A percentile compares a stretch with the other conserved stretches of the same genome.
These are phyloP conservation scores for Entomophthora muscae DNA, from an alignment of 371 early-diverging fungal species.

Conservation along the genomic window DNA sequence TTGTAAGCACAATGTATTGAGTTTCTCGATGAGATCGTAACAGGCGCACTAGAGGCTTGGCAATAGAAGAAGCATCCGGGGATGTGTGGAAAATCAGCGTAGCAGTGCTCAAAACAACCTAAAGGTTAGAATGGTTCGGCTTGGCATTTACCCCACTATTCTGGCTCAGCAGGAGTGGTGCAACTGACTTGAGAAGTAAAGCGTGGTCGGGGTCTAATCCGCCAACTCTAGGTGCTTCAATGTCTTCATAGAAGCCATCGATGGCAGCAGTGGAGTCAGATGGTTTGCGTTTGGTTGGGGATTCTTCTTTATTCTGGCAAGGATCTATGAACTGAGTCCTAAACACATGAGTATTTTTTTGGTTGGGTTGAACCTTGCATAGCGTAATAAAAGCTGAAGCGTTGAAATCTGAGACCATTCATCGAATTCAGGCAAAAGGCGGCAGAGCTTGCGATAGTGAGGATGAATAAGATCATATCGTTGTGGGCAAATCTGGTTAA, in stretches of 20 bases:
- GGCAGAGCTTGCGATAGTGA: constrained; percentile 75
- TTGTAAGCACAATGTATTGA: constrained; percentile 55
- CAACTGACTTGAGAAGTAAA: constrained; percentile 41
- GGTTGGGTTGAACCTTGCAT: constrained; percentile 44
- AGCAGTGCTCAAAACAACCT: constrained; percentile 66
- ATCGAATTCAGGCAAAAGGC: constrained; percentile 68
- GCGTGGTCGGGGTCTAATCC: constrained; percentile 57
- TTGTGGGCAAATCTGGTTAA: constrained; percentile 70
- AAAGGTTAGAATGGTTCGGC: not conserved
- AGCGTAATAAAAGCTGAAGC: constrained; percentile 54
- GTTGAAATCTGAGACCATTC: constrained; percentile 90
- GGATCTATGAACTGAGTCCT: constrained; percentile 44
- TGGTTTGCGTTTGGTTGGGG: constrained; percentile 3
- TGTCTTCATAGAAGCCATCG: not conserved
- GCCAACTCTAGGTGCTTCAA: not conserved
- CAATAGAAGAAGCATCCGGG: constrained; percentile 40
- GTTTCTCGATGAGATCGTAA: constrained; percentile 53
- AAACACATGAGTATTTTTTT: too few relatives aligned
- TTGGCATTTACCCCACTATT: constrained; percentile 51
- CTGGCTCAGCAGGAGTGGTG: constrained; percentile 67
- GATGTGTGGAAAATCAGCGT: constrained; percentile 55
- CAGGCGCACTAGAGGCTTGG: constrained; percentile 56
- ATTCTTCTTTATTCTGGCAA: constrained; percentile 17
- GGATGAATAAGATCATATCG: constrained; percentile 69
- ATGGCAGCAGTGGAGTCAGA: not conserved